Base-by-base conservation (phyloP, 176 grass and related monocot genomes). In the Saccharum officinarum region DNA sequence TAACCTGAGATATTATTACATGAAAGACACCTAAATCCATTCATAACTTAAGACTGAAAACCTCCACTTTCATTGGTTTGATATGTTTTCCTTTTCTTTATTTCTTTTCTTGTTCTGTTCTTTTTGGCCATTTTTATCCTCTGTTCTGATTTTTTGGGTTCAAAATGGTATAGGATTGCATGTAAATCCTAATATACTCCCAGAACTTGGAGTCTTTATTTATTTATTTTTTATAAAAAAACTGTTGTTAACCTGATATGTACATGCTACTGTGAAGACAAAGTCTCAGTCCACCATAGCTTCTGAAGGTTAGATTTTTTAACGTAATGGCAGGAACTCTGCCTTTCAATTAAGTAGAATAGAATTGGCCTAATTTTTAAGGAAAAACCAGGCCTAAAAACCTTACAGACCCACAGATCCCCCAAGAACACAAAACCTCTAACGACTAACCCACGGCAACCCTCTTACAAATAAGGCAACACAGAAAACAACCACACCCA, bases 1-100 rank as follows among this genome's bases (percentile, higher is more conserved):
- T 91, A 87, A 87, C 75, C 85, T 45, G 84, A 87, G 60, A 79
- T 59, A 7, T 66, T 66, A 66, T 33, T 31, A 28, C 26, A 33
- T 33, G 63, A 64, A 64, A 64, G 61, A 64, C 11, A 28, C 63
- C 4, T 66, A 66, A 66, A 66, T 66, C 63, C 63, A 66, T 66
- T 66, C 25, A 14, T 30, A 30, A 31, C 25, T 30, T 30, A 64
- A 64, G 61, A 64, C 61, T 31, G 61, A 64, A 4, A 60, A 1
- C 61, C 60, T 31, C 61, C 25, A 63, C 60, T 63, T 60, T 25
- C 57, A 23, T 3, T 2, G 4, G 25, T 64, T 64, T 64, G 25
- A 30, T 64, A 6, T 64, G 25, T 15, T 64, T 64, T 22, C 3
- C 4, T 63, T 60, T 60, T 23, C 25, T 28, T 63, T 0, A 26